phyloP scores from a whole-genome alignment of 305 asterid species.

The Fraxinus dipetala region DNA sequence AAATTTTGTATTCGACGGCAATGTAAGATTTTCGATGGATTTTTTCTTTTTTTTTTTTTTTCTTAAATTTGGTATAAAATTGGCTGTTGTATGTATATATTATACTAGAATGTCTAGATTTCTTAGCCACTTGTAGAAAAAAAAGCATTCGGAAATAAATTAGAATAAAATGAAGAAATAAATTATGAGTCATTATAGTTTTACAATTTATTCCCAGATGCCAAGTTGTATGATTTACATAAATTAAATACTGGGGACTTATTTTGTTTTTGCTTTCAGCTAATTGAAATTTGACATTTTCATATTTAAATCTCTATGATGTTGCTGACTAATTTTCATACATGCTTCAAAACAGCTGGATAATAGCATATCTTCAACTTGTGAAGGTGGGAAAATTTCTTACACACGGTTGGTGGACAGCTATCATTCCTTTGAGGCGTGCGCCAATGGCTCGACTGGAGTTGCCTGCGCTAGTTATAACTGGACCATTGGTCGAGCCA shows the following conservation, averaged over 20 bases:
- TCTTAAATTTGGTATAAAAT: background rate
- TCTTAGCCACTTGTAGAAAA: conserved; percentile 3
- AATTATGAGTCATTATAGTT: background rate
- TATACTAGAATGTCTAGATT: background rate
- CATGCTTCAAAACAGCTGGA: conserved; percentile 55
- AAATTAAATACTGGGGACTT: background rate
- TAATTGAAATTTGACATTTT: background rate
- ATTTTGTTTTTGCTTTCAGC: background rate
- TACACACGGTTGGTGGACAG: conserved; percentile 58
- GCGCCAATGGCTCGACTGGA: conserved; percentile 51
- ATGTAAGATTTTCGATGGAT: background rate
- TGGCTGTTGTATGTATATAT: background rate
- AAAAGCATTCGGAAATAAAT: background rate
- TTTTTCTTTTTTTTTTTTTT: background rate
- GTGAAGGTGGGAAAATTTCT: conserved; percentile 50
- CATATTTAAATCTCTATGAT: background rate
- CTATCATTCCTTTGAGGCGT: conserved; percentile 71
- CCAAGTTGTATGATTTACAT: background rate
- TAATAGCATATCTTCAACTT: conserved; percentile 44
- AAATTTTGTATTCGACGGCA: background rate
- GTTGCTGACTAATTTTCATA: conserved; percentile 18
- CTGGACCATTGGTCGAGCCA: conserved; percentile 72
- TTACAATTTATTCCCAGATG: background rate
- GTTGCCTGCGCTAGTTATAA: conserved; percentile 61
- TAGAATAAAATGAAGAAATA: background rate